phyloP scores from a whole-genome alignment of 805 yeast genomes.

The Lipomyces japonicus region DNA sequence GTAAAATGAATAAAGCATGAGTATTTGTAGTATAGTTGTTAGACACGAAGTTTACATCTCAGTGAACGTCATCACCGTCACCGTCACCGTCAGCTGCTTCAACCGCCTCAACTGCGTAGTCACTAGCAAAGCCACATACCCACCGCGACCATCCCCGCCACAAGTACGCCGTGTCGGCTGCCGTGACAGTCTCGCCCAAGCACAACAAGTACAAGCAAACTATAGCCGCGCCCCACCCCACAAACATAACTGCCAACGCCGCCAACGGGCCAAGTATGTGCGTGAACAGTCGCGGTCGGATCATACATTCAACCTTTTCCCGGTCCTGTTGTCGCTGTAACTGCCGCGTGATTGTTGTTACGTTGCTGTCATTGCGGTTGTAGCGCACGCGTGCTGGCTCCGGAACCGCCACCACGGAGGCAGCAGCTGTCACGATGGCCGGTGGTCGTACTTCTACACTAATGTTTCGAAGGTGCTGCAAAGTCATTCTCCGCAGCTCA shows the following conservation, averaged over 20 bases:
- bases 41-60: neutral
- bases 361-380: neutral
- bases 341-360: neutral
- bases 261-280: slow-evolving; percentile 15
- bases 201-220: slow-evolving; percentile 14
- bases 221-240: slow-evolving; percentile 10
- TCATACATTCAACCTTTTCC: slow-evolving; percentile 1
- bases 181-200: slow-evolving; percentile 16
- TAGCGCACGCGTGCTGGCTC: neutral
- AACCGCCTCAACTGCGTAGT: neutral
- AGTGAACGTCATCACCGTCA: neutral
- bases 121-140: slow-evolving; percentile 7
- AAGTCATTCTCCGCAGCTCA: slow-evolving; percentile 5
- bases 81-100: neutral
- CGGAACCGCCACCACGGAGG: neutral
- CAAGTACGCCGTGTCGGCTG: slow-evolving; percentile 15
- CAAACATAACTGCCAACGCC: slow-evolving; percentile 11
- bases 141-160: slow-evolving; percentile 22
- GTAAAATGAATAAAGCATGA: too few relatives aligned
- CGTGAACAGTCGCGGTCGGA: slow-evolving; percentile 4
- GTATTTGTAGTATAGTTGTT: neutral
- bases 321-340: neutral
- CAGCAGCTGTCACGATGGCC: neutral
- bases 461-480: slow-evolving; percentile 10
- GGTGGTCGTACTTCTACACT: slow-evolving; percentile 3